Evolutionary conservation across 495 filamentous ascomycete genomes (phyloP).

Genomic region (Trichocladium uniseriatum): DNA sequence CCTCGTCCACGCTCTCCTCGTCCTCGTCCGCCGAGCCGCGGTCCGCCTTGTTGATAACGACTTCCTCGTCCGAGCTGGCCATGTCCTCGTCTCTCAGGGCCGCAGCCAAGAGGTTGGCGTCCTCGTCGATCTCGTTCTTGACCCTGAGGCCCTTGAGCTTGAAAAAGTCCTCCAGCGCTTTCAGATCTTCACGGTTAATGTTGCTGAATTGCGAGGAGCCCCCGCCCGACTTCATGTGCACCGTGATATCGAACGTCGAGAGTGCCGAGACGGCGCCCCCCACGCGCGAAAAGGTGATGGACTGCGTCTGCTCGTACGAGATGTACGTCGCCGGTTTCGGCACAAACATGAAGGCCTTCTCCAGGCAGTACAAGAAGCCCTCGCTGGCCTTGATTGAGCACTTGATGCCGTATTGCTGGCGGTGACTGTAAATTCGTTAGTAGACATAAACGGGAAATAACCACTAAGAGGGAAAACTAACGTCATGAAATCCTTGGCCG

Average conservation of each 20-base stretch:
- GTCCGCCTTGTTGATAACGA: constrained; percentile 60
- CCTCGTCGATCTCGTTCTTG: constrained; percentile 81
- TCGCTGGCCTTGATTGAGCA: constrained; percentile 99
- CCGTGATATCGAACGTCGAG: constrained; percentile 93
- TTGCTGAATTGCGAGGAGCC: constrained; percentile 95
- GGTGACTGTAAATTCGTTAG: constrained; percentile 50
- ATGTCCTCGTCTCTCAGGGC: constrained; percentile 67
- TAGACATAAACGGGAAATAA: not conserved
- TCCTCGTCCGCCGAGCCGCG: constrained; percentile 94
- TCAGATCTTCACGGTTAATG: constrained; percentile 97
- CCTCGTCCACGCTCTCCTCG: constrained; percentile 86
- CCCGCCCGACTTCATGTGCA: constrained; percentile 65
- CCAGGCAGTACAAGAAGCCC: constrained; percentile 90
- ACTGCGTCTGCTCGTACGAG: constrained; percentile 77
- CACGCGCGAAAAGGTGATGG: constrained; percentile 91
- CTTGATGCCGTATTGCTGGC: constrained; percentile 90
- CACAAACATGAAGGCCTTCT: constrained; percentile 98
- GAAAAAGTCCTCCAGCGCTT: constrained; percentile 92
- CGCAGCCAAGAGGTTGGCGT: constrained; percentile 60
- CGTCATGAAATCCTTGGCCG: constrained; percentile 85
- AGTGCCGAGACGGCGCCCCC: constrained; percentile 88
- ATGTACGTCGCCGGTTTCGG: constrained; percentile 97
- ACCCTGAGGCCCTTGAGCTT: constrained; percentile 84
- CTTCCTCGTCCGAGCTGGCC: constrained; percentile 78
- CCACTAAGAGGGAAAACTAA: constrained; percentile 20